Base-by-base conservation (phyloP, 2,329 filamentous ascomycete species). In the Alternaria gaisen region DNA sequence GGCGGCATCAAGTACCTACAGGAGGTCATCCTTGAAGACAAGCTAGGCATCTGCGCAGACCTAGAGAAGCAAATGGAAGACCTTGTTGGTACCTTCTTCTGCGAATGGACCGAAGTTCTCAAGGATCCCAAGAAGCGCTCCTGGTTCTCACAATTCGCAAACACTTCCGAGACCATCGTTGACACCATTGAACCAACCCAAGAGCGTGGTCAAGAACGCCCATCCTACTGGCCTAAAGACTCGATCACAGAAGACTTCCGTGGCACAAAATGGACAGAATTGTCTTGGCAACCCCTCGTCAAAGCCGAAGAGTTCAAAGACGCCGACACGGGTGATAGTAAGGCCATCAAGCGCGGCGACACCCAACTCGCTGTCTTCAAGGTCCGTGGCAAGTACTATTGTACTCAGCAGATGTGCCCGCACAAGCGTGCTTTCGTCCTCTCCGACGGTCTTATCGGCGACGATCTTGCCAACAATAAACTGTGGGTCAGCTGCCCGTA, bases 331-430 rank as follows among this genome's bases (percentile, higher is more conserved):
- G 91, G 91, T 32, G 89, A 92, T 58, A 91, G 88, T 10, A 89
- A 91, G 5, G 90, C 89, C 32, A 83, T 97, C 79, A 95, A 96
- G 83, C 87, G 92, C 43, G 92, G 93, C 43, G 93, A 97, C 77
- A 97, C 93, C 0, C 93, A 97, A 78, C 85, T 97, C 2, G 93
- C 93, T 8, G 83, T 97, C 54, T 97, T 94, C 87, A 91, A 93
- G 71, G 86, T 97, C 63, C 87, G 87, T 55, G 93, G 92, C 20
- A 86, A 86, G 55, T 96, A 90, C 83, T 94, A 94, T 78, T 91
- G 91, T 60, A 91, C 91, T 14, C 93, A 97, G 81, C 92, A 97
- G 76, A 97, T 97, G 93, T 97, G 93, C 77, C 93, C 93, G 10
- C 93, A 97, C 81, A 95, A 94, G 80, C 90, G 93, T 11, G 90